A percentile compares a stretch with the other conserved stretches of the same genome.
Conservation (phyloP, 1,284 basidiomycete genomes). For the Irpex rosettiformis region DNA sequence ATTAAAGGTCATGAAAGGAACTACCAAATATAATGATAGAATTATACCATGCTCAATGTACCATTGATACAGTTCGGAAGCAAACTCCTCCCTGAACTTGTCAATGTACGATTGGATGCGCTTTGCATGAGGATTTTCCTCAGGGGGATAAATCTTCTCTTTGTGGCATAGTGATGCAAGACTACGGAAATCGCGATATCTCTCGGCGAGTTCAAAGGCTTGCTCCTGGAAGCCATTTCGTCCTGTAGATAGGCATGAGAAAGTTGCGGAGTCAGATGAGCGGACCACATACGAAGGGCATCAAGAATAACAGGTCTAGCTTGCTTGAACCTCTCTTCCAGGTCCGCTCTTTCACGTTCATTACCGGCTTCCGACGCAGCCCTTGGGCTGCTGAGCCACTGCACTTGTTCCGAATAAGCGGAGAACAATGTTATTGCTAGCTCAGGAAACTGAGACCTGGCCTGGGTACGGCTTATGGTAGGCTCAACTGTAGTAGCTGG, state of each 20-base stretch:
- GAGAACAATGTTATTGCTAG: slow-evolving; percentile 69
- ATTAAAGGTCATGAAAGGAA: not conserved
- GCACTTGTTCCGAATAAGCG: slow-evolving; percentile 70
- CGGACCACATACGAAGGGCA: slow-evolving; percentile 59
- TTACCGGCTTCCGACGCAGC: slow-evolving; percentile 42
- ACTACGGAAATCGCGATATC: slow-evolving; percentile 80
- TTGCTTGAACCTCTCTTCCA: slow-evolving; percentile 63
- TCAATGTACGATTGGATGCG: slow-evolving; percentile 76
- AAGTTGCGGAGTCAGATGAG: not conserved
- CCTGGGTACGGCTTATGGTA: not conserved
- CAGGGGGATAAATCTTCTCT: slow-evolving; percentile 57
- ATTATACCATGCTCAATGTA: slow-evolving; percentile 63
- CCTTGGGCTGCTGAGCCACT: slow-evolving; percentile 56
- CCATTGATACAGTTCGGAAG: slow-evolving; percentile 86
- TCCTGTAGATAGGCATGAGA: slow-evolving; percentile 35
- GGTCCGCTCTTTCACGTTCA: slow-evolving; percentile 51
- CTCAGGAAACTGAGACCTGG: slow-evolving; percentile 65
- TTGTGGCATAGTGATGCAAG: slow-evolving; percentile 79
- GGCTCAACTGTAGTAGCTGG: slow-evolving; percentile 26
- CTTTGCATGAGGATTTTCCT: slow-evolving; percentile 55
- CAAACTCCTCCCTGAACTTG: slow-evolving; percentile 81
- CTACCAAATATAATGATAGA: not conserved
- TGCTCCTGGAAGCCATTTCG: slow-evolving; percentile 61
- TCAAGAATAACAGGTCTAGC: slow-evolving; percentile 74
- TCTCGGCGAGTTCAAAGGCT: slow-evolving; percentile 82